Evolutionary conservation across 331 rosid species (phyloP).

Genomic region (Phaseolus coccineus): DNA sequence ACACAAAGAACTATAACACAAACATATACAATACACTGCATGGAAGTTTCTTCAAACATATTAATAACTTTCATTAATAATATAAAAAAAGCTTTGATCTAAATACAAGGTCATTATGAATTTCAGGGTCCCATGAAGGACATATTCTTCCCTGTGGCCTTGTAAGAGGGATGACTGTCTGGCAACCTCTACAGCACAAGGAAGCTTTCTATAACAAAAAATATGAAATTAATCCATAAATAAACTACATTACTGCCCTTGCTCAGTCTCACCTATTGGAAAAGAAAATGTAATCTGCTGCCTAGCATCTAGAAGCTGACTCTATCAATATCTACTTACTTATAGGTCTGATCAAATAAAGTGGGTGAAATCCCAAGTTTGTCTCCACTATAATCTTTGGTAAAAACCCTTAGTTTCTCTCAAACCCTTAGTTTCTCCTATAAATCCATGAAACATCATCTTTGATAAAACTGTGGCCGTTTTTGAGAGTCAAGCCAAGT

Average conservation of each 20-base stretch:
- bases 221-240: not conserved
- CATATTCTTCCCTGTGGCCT: not conserved
- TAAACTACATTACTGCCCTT: too few relatives aligned
- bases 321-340: too few relatives aligned
- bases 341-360: too few relatives aligned
- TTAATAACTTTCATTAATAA: not conserved
- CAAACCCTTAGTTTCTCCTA: not conserved
- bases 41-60: not conserved
- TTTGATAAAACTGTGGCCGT: too few relatives aligned
- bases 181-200: not conserved
- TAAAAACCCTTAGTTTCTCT: too few relatives aligned
- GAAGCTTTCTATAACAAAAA: not conserved
- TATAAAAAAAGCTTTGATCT: not conserved
- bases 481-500: too few relatives aligned
- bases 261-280: not conserved
- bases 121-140: not conserved
- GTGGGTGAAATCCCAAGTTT: too few relatives aligned
- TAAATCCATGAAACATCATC: not conserved
- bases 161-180: not conserved
- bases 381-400: too few relatives aligned
- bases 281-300: too few relatives aligned
- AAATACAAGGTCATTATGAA: not conserved
- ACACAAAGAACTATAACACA: not conserved
- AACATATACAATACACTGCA: not conserved
- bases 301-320: too few relatives aligned